Evolutionary conservation across 805 yeast genomes (phyloP).

Genomic region (Yarrowia sp.): DNA sequence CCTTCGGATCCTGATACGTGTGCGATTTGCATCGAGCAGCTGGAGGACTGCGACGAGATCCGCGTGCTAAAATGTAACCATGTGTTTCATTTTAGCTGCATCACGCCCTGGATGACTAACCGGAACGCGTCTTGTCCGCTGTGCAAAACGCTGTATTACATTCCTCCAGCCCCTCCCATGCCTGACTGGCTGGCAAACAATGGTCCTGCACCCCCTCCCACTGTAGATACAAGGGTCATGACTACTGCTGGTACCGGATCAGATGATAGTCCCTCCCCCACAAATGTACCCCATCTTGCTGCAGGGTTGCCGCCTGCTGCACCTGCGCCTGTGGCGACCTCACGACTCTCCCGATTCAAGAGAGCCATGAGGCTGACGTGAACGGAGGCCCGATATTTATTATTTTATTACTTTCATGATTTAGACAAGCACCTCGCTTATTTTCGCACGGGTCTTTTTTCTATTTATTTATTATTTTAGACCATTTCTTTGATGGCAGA

Average conservation of each 20-base stretch:
- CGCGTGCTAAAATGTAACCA: slow-evolving; percentile 80
- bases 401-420: background rate
- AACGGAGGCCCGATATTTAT: background rate
- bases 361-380: background rate
- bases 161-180: slow-evolving; percentile 19
- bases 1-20: slow-evolving; percentile 55
- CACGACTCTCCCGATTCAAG: background rate
- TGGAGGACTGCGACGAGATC: slow-evolving; percentile 61
- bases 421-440: slow-evolving; percentile 3
- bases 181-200: slow-evolving; percentile 8
- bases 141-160: slow-evolving; percentile 68
- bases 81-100: slow-evolving; percentile 74
- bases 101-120: slow-evolving; percentile 77
- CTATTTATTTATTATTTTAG: background rate
- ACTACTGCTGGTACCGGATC: background rate
- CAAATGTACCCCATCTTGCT: background rate
- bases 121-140: slow-evolving; percentile 80
- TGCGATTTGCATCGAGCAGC: slow-evolving; percentile 71
- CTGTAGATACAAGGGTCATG: background rate
- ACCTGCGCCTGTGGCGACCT: background rate
- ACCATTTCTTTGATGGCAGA: background rate
- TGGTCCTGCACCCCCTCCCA: background rate
- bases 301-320: slow-evolving; percentile 2
- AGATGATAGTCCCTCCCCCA: slow-evolving; percentile 5
- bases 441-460: background rate